These are phyloP conservation scores for Blastomyces percursus DNA, from an alignment of 2,329 filamentous ascomycete species.

Conservation along the genomic window DNA sequence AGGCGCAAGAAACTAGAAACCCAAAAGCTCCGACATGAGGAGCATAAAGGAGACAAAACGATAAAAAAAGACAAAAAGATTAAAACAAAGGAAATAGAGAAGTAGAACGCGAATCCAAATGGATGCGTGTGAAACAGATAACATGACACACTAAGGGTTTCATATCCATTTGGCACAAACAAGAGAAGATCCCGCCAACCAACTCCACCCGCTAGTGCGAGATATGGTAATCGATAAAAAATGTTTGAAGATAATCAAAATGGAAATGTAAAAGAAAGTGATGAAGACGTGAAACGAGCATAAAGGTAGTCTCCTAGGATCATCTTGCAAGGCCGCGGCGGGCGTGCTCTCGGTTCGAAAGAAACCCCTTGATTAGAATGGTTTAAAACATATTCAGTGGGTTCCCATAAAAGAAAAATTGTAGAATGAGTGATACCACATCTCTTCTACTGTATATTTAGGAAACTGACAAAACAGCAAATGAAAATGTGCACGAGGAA, in stretches of 20 bases:
- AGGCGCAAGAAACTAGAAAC: background rate
- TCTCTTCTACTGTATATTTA: background rate
- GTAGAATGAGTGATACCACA: background rate
- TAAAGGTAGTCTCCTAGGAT: background rate
- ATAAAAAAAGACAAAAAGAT: background rate
- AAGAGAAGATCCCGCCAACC: slow-evolving; percentile 1
- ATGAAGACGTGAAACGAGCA: background rate
- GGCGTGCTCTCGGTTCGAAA: background rate
- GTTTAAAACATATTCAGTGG: background rate
- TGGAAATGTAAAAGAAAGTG: background rate
- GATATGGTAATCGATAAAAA: background rate
- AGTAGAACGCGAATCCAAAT: background rate
- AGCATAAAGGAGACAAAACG: background rate
- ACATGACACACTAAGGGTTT: background rate
- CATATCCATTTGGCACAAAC: background rate
- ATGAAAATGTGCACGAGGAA: background rate
- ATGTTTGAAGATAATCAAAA: background rate
- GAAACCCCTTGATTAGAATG: background rate
- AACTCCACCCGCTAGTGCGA: slow-evolving; percentile 5
- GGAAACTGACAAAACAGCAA: background rate
- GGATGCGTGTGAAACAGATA: background rate
- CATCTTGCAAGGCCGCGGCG: background rate
- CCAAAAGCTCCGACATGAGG: background rate
- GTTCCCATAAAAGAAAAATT: background rate
- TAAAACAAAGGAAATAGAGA: background rate